phyloP scores from a whole-genome alignment of 148 eudicot species.

The Arbutus unedo region DNA sequence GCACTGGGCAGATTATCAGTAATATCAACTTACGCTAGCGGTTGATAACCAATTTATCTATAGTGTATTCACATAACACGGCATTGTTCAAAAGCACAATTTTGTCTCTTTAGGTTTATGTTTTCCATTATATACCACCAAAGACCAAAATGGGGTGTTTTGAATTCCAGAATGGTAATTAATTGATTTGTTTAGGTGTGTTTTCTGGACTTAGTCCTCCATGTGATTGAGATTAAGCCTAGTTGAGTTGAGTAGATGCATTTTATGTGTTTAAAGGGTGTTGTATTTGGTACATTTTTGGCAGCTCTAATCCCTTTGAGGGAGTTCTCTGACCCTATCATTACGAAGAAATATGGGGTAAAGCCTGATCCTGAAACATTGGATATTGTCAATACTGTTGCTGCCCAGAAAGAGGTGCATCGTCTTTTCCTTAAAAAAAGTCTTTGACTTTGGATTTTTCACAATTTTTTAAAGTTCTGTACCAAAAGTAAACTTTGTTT shows the following conservation, averaged over 20 bases:
- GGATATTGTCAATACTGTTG: slow-evolving; percentile 38
- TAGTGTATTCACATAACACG: too few species aligned
- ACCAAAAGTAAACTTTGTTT: neutral
- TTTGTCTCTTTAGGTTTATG: neutral
- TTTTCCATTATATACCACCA: neutral
- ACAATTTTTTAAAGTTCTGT: neutral
- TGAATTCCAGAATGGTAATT: neutral
- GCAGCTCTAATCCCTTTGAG: slow-evolving; percentile 64
- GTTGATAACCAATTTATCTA: neutral
- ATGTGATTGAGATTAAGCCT: neutral
- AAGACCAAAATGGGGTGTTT: neutral
- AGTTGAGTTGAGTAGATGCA: neutral
- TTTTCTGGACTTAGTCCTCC: neutral
- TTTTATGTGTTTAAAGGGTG: neutral
- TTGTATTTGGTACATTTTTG: neutral
- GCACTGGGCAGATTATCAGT: neutral
- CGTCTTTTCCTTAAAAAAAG: neutral
- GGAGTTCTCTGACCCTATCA: slow-evolving; percentile 39
- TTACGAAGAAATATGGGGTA: slow-evolving; percentile 68
- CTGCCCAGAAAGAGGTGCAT: slow-evolving; percentile 33
- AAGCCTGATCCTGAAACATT: slow-evolving; percentile 60
- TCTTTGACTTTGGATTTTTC: neutral
- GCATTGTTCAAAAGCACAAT: neutral
- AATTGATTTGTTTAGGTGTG: neutral
- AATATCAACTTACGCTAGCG: too few species aligned